Conservation (phyloP, 140 eudicot species). For the Anethum foeniculum region DNA sequence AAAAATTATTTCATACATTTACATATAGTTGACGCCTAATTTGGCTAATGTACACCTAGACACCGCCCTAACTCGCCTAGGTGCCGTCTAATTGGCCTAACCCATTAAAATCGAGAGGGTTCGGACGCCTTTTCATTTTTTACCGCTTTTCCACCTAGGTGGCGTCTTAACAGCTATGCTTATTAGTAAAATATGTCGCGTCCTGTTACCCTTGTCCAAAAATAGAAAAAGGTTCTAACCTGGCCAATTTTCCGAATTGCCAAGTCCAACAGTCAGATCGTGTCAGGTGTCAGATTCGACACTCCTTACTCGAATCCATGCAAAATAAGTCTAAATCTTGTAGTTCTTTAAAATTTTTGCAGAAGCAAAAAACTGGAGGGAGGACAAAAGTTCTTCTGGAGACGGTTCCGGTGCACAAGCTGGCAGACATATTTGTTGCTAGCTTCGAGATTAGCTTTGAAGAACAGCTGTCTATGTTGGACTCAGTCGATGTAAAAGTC, state of each 20-base stretch:
- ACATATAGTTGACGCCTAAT: too few species aligned
- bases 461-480: slow-evolving; percentile 89
- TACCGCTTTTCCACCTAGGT: too few species aligned
- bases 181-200: neutral
- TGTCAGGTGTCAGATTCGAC: neutral
- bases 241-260: neutral
- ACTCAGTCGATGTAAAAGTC: slow-evolving; percentile 87
- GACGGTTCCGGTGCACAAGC: slow-evolving; percentile 85
- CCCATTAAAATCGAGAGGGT: too few species aligned
- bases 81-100: too few species aligned
- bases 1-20: too few species aligned
- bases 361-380: slow-evolving; percentile 97
- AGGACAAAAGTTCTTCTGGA: slow-evolving; percentile 88
- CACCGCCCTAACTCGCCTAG: too few species aligned
- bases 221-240: neutral
- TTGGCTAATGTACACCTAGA: too few species aligned
- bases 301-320: neutral
- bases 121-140: too few species aligned
- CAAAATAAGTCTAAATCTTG: neutral
- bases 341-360: neutral
- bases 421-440: slow-evolving; percentile 98
- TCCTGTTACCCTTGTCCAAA: neutral
- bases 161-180: too few species aligned
- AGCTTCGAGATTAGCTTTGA: slow-evolving; percentile 96
- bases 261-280: neutral